These are phyloP conservation scores for Inonotus hispidus DNA, from an alignment of 1,284 basidiomycete species.

Conservation along the genomic window DNA sequence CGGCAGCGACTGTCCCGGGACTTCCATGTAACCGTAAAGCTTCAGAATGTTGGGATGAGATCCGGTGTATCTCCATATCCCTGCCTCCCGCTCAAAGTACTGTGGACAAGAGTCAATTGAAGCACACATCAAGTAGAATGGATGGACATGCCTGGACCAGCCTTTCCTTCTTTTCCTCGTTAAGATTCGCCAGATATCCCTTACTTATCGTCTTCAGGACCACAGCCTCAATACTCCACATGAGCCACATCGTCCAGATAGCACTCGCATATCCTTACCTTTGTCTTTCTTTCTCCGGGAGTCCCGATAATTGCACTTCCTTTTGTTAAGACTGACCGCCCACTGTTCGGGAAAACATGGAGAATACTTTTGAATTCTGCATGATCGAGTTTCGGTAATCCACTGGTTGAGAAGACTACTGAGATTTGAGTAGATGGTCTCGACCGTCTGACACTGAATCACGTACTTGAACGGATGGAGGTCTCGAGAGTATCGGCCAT, in stretches of 20 bases:
- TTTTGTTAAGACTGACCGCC: too few species aligned
- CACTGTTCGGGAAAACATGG: too few species aligned
- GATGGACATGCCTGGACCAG: background rate
- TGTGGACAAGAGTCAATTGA: background rate
- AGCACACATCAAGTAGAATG: background rate
- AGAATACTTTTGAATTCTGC: too few species aligned
- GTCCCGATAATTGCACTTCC: too few species aligned
- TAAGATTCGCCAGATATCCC: background rate
- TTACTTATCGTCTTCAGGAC: background rate
- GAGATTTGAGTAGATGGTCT: too few species aligned
- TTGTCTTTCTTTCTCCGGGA: too few species aligned
- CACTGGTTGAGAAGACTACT: too few species aligned
- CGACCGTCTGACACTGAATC: too few species aligned
- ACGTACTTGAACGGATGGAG: too few species aligned
- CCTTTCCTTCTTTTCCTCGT: background rate
- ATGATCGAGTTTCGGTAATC: too few species aligned
- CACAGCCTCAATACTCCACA: background rate
- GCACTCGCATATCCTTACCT: too few species aligned
- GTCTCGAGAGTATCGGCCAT: too few species aligned
- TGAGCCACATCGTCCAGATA: background rate
- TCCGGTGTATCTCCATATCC: background rate
- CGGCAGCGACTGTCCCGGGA: background rate
- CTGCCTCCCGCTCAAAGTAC: constrained; percentile 5
- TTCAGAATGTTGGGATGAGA: constrained; percentile 1
- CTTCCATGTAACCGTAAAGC: background rate